Evolutionary conservation across 2,329 filamentous ascomycete genomes (phyloP).

Genomic region (Alternaria burnsii): DNA sequence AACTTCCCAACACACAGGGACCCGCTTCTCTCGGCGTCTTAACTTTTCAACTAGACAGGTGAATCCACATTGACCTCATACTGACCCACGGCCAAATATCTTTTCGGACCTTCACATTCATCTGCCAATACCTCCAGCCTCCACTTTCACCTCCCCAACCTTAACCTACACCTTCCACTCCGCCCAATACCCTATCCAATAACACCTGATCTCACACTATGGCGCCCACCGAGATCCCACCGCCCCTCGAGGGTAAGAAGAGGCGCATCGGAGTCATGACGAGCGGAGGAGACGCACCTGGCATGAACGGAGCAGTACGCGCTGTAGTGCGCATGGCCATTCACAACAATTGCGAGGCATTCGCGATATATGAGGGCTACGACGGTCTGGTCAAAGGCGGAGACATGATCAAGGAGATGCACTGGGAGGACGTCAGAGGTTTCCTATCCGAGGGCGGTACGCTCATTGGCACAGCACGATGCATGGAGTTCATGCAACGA

Average conservation of each 20-base stretch:
- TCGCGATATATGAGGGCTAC: slow-evolving; percentile 83
- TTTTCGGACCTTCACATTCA: slow-evolving; percentile 12
- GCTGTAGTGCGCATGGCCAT: slow-evolving; percentile 93
- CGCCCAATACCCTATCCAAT: slow-evolving; percentile 10
- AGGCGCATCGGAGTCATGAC: slow-evolving; percentile 89
- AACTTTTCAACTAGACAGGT: slow-evolving; percentile 24
- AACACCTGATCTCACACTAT: slow-evolving; percentile 24
- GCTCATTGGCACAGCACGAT: slow-evolving; percentile 92
- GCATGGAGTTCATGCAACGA: slow-evolving; percentile 90
- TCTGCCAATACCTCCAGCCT: slow-evolving; percentile 14
- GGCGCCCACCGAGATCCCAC: slow-evolving; percentile 43
- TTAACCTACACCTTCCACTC: slow-evolving; percentile 6
- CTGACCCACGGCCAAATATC: slow-evolving; percentile 26
- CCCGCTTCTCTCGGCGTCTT: slow-evolving; percentile 29
- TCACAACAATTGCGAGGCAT: slow-evolving; percentile 67
- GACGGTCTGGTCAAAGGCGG: slow-evolving; percentile 92
- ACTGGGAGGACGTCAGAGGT: slow-evolving; percentile 93
- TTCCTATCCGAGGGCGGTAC: slow-evolving; percentile 95
- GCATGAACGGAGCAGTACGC: slow-evolving; percentile 92
- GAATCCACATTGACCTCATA: slow-evolving; percentile 39
- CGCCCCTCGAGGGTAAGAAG: slow-evolving; percentile 58
- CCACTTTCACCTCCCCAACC: slow-evolving; percentile 12
- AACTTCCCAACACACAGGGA: slow-evolving; percentile 35
- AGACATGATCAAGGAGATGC: slow-evolving; percentile 84
- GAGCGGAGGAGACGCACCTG: slow-evolving; percentile 90